These are phyloP conservation scores for Dryadomyces sulphureus DNA, from an alignment of 2,329 filamentous ascomycete species.

Conservation along the genomic window DNA sequence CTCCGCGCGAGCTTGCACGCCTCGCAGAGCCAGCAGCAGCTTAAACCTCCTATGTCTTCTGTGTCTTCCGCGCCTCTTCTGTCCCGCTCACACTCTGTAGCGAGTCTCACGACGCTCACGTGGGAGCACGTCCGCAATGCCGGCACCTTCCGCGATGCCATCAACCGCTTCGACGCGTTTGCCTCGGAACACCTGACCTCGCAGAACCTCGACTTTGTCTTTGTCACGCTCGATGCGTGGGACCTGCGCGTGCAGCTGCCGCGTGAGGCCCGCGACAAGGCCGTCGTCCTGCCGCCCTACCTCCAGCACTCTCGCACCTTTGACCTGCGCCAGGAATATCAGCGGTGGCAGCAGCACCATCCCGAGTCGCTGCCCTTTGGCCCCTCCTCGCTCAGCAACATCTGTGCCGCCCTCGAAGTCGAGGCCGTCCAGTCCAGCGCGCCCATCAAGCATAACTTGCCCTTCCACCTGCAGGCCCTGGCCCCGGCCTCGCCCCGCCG, in stretches of 20 bases:
- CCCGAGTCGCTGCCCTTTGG: slow-evolving; percentile 95
- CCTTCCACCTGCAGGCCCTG: slow-evolving; percentile 91
- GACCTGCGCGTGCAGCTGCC: slow-evolving; percentile 95
- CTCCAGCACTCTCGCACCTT: slow-evolving; percentile 96
- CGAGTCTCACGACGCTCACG: slow-evolving; percentile 90
- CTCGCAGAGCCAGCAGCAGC: too few relatives aligned
- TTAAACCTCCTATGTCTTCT: too few relatives aligned
- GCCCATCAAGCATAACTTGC: slow-evolving; percentile 96
- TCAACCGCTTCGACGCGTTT: slow-evolving; percentile 89
- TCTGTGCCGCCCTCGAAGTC: slow-evolving; percentile 94
- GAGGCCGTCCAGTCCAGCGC: slow-evolving; percentile 95
- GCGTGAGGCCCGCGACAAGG: slow-evolving; percentile 94
- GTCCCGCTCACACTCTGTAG: slow-evolving; percentile 27
- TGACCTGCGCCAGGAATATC: slow-evolving; percentile 92
- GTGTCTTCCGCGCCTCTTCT: slow-evolving; percentile 1
- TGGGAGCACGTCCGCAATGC: slow-evolving; percentile 99
- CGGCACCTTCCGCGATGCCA: slow-evolving; percentile 91
- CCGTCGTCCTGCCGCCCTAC: slow-evolving; percentile 89
- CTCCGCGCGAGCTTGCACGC: too few relatives aligned
- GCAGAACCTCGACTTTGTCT: slow-evolving; percentile 92
- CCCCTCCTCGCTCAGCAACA: slow-evolving; percentile 88
- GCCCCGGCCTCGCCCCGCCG: slow-evolving; percentile 89
- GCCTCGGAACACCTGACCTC: slow-evolving; percentile 79
- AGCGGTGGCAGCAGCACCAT: slow-evolving; percentile 96
- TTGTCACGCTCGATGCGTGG: slow-evolving; percentile 97